A percentile compares a stretch with the other conserved stretches of the same genome.
Evolutionary conservation across 768 basidiomycete species (phyloP).

Genomic region (Coprinopsis sp.): DNA sequence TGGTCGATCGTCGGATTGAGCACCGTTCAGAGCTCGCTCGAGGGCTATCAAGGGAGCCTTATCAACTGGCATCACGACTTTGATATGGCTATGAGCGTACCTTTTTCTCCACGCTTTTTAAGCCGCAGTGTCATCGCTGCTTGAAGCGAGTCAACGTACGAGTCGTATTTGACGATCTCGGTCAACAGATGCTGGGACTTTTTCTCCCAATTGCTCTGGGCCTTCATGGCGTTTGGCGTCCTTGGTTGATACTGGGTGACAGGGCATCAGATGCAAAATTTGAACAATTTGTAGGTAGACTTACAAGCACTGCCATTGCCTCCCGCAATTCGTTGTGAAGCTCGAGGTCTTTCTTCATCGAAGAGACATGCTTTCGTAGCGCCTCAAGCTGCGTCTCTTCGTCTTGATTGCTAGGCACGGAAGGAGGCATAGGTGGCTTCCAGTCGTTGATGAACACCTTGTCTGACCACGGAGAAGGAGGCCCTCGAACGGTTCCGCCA

Average conservation of each 20-base stretch:
- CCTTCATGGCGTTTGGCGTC: constrained; percentile 67
- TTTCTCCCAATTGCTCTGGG: constrained; percentile 88
- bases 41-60: constrained; percentile 20
- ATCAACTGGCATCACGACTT: constrained; percentile 4
- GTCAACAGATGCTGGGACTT: constrained; percentile 85
- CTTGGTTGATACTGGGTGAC: constrained; percentile 70
- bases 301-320: constrained; percentile 77
- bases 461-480: constrained; percentile 73
- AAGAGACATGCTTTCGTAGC: constrained; percentile 72
- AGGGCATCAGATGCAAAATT: constrained; percentile 6
- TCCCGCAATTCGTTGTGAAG: constrained; percentile 78
- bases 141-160: constrained; percentile 88
- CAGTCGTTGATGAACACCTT: constrained; percentile 84
- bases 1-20: constrained; percentile 24
- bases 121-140: constrained; percentile 78
- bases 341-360: constrained; percentile 74
- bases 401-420: constrained; percentile 78
- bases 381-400: constrained; percentile 93
- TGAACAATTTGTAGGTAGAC: constrained; percentile 9
- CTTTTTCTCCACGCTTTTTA: constrained; percentile 88
- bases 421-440: constrained; percentile 86
- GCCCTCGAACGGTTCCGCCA: constrained; percentile 55
- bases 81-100: constrained; percentile 18
- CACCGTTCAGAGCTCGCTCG: constrained; percentile 30
- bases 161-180: constrained; percentile 94